A percentile compares a stretch with the other conserved stretches of the same genome.
Evolutionary conservation across 1,139 yeast species (phyloP).

Genomic region (Kurtzmaniella quercitrusa): DNA sequence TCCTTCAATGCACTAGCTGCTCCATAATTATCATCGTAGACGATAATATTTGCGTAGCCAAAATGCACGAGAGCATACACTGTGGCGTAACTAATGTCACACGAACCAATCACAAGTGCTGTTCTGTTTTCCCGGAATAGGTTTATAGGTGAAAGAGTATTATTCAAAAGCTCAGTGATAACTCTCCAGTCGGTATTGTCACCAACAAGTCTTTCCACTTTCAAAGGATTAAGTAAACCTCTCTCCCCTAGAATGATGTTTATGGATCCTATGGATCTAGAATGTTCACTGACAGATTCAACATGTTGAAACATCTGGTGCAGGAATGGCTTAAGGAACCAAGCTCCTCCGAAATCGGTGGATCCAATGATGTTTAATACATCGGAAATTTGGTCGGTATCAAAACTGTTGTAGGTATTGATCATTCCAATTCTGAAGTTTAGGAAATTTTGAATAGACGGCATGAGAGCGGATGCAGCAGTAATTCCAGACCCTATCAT

Average conservation of each 20-base stretch:
- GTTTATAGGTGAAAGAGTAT: conserved; percentile 14
- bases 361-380: conserved; percentile 9
- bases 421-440: conserved; percentile 11
- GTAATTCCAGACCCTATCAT: conserved; percentile 9
- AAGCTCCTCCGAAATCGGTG: conserved; percentile 15
- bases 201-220: conserved; percentile 10
- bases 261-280: conserved; percentile 12
- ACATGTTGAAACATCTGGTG: conserved; percentile 10
- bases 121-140: conserved; percentile 11
- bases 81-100: conserved; percentile 14
- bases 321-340: conserved; percentile 12
- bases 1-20: conserved; percentile 6
- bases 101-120: conserved; percentile 14
- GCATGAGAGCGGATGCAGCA: conserved; percentile 7
- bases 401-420: conserved; percentile 8
- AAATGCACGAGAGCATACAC: conserved; percentile 13
- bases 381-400: conserved; percentile 7
- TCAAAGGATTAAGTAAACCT: conserved; percentile 10
- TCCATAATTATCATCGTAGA: conserved; percentile 9
- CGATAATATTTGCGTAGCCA: conserved; percentile 11
- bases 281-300: conserved; percentile 11
- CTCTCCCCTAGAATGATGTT: conserved; percentile 12
- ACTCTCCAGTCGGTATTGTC: conserved; percentile 16
- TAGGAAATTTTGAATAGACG: conserved; percentile 10
- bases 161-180: conserved; percentile 8